Evolutionary conservation across 495 filamentous ascomycete genomes (phyloP), one percentile per base, ranked within the genome.

Genomic region (Trichoderma reesei): DNA sequence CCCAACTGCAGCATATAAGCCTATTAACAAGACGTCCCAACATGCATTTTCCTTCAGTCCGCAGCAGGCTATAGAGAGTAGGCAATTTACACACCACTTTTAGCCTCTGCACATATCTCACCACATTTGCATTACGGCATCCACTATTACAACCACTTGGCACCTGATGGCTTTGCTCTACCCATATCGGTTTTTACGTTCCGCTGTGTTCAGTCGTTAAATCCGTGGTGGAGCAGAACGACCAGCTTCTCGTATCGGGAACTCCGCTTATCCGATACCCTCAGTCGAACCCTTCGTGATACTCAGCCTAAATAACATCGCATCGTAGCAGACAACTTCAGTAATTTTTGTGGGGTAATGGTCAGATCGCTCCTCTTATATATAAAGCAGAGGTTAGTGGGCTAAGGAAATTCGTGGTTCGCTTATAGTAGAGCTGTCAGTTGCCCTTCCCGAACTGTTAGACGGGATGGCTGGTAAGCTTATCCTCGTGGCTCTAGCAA

Each of bases 241-340:
- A 16, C 44, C 16, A 48, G 18, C 18, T 18, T 48, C n/a, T 46
- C 2, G 14, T 6, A 11, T 31, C 0, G 18, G 20, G 7, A 16
- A 18, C 31, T 31, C 48, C 48, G 48, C 26, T 56, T 34, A 56
- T 33, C 51, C 26, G 51, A 56, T 33, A 26, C 26, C 26, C 26
- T n/a, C 51, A 31, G 26, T 26, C 26, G 11, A 33, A 11, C 26
- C 9, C 26, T 16, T 31, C 11, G 10, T 11, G 18, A 56, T 36
- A 56, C 51, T 56, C 51, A 56, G 51, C 51, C 51, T 56, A 56
- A 56, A 56, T 56, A 33, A 34, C 51, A 34, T 9, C 51, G 26
- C 51, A 20, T 56, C 51, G 34, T 26, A 33, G 34, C 2, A 56
- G 20, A 56, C 26, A 5, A 26, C 18, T 56, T 31, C 18, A 14